These are phyloP conservation scores for Excoecaria cochinchinensis DNA, from an alignment of 345 rosid species.

Conservation along the genomic window DNA sequence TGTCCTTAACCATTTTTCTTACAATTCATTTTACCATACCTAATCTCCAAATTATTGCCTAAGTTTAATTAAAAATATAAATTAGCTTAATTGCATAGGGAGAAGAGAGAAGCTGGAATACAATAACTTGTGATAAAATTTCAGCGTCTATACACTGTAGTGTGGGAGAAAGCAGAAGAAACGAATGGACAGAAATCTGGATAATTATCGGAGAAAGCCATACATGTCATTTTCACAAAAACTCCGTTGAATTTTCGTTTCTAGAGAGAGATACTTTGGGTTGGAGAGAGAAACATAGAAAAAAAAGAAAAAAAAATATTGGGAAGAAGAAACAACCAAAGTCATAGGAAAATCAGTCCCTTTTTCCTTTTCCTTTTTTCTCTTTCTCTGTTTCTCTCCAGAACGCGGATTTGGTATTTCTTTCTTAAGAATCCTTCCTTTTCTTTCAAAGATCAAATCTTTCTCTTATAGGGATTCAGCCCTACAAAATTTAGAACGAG, in stretches of 20 bases:
- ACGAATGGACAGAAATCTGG: constrained; percentile 28
- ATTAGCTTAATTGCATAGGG: too few species aligned
- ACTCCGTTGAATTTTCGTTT: constrained; percentile 10
- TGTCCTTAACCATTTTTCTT: too few species aligned
- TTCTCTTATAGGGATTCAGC: constrained; percentile 8
- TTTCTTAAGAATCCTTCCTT: constrained; percentile 1
- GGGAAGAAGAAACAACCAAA: neutral
- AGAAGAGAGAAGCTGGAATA: too few species aligned
- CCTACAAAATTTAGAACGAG: neutral
- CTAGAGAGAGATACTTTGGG: neutral
- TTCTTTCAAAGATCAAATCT: neutral
- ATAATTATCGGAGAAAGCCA: constrained; percentile 25
- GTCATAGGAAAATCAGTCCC: constrained; percentile 20
- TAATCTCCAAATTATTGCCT: too few species aligned
- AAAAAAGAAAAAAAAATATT: neutral
- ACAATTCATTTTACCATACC: too few species aligned
- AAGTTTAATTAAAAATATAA: too few species aligned
- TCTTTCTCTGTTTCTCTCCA: neutral
- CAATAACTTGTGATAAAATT: neutral
- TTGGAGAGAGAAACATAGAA: neutral
- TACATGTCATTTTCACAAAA: constrained; percentile 18
- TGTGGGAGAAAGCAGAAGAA: neutral
- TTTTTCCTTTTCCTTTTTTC: neutral
- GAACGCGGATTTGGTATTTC: constrained; percentile 11
- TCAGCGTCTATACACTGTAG: neutral